phyloP scores from a whole-genome alignment of 768 basidiomycete species.

The Psilocybe cyanescens region DNA sequence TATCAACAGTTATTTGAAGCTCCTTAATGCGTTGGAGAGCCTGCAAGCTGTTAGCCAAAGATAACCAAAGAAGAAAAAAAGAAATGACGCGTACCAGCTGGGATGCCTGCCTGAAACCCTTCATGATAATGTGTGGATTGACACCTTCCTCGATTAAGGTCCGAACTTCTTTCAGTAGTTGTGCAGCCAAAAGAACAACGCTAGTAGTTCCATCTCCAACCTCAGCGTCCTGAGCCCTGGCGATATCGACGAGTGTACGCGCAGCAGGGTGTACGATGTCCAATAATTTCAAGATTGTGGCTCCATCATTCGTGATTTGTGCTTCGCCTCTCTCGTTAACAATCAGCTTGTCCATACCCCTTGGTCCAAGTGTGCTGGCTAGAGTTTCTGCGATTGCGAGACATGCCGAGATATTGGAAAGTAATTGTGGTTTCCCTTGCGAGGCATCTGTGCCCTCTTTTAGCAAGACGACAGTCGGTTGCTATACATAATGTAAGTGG shows the following conservation, averaged over 20 bases:
- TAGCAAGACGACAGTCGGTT: constrained; percentile 97
- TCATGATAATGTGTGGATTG: constrained; percentile 97
- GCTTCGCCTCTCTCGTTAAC: constrained; percentile 93
- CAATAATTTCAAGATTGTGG: constrained; percentile 95
- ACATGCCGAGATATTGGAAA: constrained; percentile 97
- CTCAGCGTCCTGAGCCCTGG: constrained; percentile 96
- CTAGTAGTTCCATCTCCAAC: constrained; percentile 98
- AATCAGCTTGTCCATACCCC: constrained; percentile 99
- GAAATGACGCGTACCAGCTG: constrained; percentile 65
- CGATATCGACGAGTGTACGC: constrained; percentile 97
- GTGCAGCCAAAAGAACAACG: constrained; percentile 93
- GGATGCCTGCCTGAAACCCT: constrained; percentile 88
- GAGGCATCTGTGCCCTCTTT: constrained; percentile 96
- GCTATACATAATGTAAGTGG: constrained; percentile 48
- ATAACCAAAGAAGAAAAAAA: neutral
- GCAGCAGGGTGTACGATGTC: constrained; percentile 99
- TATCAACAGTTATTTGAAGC: constrained; percentile 90
- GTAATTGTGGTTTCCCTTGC: constrained; percentile 88
- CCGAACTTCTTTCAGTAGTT: constrained; percentile 91
- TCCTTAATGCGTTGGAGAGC: constrained; percentile 86
- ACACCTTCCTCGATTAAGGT: constrained; percentile 96
- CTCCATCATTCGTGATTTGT: constrained; percentile 99
- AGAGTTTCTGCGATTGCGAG: constrained; percentile 92
- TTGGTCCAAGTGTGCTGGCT: constrained; percentile 92
- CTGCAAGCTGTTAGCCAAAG: constrained; percentile 41